These are phyloP conservation scores for Bertia moriformis DNA, from an alignment of 2,329 filamentous ascomycete species.

Conservation along the genomic window DNA sequence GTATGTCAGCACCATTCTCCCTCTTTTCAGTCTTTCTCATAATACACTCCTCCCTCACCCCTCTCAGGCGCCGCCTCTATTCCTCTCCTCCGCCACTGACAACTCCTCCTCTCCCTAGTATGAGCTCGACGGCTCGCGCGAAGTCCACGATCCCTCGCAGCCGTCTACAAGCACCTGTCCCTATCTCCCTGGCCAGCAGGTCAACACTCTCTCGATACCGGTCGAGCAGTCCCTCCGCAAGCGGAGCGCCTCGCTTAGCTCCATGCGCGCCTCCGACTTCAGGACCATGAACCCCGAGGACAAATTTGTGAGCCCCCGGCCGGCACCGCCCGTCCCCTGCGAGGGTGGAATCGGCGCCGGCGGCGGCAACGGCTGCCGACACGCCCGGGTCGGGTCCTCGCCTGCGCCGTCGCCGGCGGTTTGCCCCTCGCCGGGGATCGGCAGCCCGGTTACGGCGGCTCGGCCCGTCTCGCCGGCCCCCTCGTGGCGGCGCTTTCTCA, in stretches of 20 bases:
- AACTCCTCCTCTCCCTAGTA: conserved; percentile 40
- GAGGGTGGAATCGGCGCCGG: conserved; percentile 5
- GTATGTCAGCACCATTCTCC: too few species aligned
- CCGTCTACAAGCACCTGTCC: conserved; percentile 70
- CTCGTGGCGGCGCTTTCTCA: neutral
- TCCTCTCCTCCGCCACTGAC: conserved; percentile 13
- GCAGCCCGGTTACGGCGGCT: too few species aligned
- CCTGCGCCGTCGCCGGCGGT: conserved; percentile 10
- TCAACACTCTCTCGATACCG: conserved; percentile 76
- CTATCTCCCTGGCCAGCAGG: conserved; percentile 70
- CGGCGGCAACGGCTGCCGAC: too few species aligned
- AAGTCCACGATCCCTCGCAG: conserved; percentile 59
- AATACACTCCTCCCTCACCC: too few species aligned
- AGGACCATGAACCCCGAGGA: conserved; percentile 68
- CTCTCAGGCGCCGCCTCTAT: conserved; percentile 1
- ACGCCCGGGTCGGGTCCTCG: conserved; percentile 9
- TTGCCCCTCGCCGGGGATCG: too few species aligned
- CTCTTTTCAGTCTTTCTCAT: conserved; percentile 3
- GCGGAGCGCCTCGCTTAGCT: conserved; percentile 53
- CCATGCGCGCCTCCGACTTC: conserved; percentile 38
- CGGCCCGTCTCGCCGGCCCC: neutral
- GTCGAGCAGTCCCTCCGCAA: conserved; percentile 44
- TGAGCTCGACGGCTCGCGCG: conserved; percentile 63
- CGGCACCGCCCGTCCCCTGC: conserved; percentile 25
- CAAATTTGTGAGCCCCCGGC: conserved; percentile 58